phyloP scores from a whole-genome alignment of 2,329 filamentous ascomycete species.

The Diaporthe ampelina region DNA sequence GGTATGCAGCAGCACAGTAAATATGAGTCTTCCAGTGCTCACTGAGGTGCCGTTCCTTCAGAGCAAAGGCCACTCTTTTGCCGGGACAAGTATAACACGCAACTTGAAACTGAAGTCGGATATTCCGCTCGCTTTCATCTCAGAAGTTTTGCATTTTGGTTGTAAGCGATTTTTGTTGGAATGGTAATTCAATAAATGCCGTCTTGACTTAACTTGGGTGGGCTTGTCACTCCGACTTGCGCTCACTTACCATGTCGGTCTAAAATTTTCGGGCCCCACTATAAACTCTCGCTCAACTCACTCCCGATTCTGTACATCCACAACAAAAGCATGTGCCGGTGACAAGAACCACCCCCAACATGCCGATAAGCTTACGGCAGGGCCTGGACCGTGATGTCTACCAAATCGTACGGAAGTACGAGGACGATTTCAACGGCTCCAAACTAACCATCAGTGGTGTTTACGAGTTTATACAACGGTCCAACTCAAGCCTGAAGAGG shows the following conservation, averaged over 20 bases:
- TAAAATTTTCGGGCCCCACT: constrained; percentile 35
- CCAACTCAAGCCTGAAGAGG: constrained; percentile 88
- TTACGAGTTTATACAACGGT: constrained; percentile 85
- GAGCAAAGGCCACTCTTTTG: neutral
- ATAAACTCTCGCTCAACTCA: constrained; percentile 17
- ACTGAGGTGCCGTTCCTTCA: neutral
- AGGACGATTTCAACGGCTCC: constrained; percentile 61
- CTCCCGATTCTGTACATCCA: constrained; percentile 10
- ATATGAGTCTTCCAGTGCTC: neutral
- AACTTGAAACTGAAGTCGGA: neutral
- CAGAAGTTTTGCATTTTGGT: neutral
- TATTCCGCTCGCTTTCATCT: neutral
- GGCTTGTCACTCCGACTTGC: constrained; percentile 16
- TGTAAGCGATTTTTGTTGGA: too few species aligned
- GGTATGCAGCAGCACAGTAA: constrained; percentile 23
- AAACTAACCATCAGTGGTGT: constrained; percentile 71
- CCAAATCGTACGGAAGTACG: constrained; percentile 82
- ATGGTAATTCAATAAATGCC: neutral
- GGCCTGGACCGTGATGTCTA: constrained; percentile 81
- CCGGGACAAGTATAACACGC: too few species aligned
- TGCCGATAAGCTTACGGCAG: constrained; percentile 59
- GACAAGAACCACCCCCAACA: constrained; percentile 6
- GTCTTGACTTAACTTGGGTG: neutral
- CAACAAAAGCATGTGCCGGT: neutral
- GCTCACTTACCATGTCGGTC: constrained; percentile 1